Conservation (phyloP, 345 rosid species). For the Lumnitzera littorea region DNA sequence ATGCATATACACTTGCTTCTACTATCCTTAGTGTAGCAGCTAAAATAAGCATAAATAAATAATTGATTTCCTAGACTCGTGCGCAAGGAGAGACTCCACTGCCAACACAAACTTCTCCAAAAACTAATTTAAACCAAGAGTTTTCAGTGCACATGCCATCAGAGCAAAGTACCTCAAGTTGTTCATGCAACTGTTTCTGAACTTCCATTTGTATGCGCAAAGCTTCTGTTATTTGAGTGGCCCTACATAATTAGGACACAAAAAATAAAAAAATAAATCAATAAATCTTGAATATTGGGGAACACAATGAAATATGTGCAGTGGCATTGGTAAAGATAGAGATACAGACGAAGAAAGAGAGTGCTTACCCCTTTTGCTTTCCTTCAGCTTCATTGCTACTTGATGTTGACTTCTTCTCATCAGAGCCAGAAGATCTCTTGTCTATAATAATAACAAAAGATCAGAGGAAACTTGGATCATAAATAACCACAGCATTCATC, state of each 20-base stretch:
- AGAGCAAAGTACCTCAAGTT: constrained; percentile 59
- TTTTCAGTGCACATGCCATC: neutral
- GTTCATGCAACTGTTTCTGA: constrained; percentile 87
- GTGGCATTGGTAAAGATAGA: neutral
- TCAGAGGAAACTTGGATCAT: too few relatives aligned
- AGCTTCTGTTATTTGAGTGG: constrained; percentile 65
- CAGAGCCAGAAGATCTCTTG: constrained; percentile 42
- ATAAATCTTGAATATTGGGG: too few relatives aligned
- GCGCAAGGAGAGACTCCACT: too few relatives aligned
- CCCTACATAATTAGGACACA: constrained; percentile 23
- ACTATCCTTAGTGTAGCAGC: too few relatives aligned
- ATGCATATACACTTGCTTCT: too few relatives aligned
- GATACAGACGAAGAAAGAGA: constrained; percentile 6
- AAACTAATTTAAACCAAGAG: neutral
- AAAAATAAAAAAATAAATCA: neutral
- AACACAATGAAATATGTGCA: too few relatives aligned
- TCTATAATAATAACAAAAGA: constrained; percentile 21
- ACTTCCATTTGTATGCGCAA: constrained; percentile 80
- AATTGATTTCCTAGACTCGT: too few relatives aligned
- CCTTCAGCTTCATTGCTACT: constrained; percentile 43
- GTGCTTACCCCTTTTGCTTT: constrained; percentile 45
- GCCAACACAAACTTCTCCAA: too few relatives aligned
- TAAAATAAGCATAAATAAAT: too few relatives aligned
- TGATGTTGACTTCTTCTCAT: constrained; percentile 45
- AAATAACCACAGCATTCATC: too few relatives aligned